Base-by-base conservation (phyloP, 352 stramenopile species). In the Phytophthora hybrid region DNA sequence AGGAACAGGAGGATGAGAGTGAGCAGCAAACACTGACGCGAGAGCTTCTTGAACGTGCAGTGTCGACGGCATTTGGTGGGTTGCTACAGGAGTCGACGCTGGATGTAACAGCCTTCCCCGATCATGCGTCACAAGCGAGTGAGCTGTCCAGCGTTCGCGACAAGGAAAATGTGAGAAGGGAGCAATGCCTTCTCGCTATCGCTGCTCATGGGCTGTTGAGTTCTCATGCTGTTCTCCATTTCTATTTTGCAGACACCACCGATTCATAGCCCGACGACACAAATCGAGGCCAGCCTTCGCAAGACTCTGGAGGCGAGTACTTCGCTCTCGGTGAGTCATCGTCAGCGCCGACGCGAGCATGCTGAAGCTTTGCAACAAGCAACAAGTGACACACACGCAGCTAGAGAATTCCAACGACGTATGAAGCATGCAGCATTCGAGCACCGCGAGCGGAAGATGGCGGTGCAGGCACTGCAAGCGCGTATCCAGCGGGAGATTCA, bases 401-500 rank as follows among this genome's bases (percentile, higher is more conserved):
- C 44, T 59, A 79, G 41, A 29, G 79, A 88, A 65, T 80, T 85
- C 31, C 69, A 85, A 16, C 62, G 73, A 1, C 69, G 63, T 31
- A 80, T 88, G 59, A 74, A 68, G 7, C 61, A 73, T 9, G 81
- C 83, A 5, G 49, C 72, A 6, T 74, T 87, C 59, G 77, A 88
- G 56, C 84, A 87, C 39, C 73, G 85, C 49, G 74, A 90, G 54
- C 82, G 82, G 19, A 92, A 93, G 66, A 51, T 91, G 49, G 83
- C 81, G 23, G 73, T 91, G 9, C 78, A 92, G 53, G 65, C 85
- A 1, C 73, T 94, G 4, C 82, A 85, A 52, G 63, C 69, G 5
- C 84, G 81, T 3, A 76, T 94, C 21, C 61, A 85, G 23, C 74
- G 76, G 0, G 85, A 94, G 55, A 85, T 94, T 1, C 78, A 85